Evolutionary conservation across 352 stramenopile genomes (phyloP), one percentile per base, ranked within the genome.

Genomic region (Phytophthora agathidicida): DNA sequence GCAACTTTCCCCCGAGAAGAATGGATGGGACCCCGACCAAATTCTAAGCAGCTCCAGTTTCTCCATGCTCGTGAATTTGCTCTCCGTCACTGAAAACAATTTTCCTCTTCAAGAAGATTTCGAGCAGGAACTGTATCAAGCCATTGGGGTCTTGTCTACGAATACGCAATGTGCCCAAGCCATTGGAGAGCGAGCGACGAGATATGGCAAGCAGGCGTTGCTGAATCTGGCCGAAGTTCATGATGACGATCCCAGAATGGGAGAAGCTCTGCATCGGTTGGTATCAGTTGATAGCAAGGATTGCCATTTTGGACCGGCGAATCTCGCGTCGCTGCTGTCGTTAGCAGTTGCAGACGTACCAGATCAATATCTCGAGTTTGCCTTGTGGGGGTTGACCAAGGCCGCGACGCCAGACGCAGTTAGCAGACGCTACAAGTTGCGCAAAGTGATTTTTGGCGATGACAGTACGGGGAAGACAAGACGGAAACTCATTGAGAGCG

Each of bases 171-270:
- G 83, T 42, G 80, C 77, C 0, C 65, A 61, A 17, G 80, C 59
- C 2, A 90, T 92, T 43, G 80, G 73, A 3, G 72, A 88, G 51
- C 67, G 68, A 16, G 71, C 83, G 8, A 92, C 83, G 1, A 61
- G 80, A 5, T 92, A 90, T 38, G 83, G 83, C 14, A 88, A 88
- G 35, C 79, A 82, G n/a, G 79, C 78, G 30, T 63, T 92, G 33
- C 59, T 89, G 35, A 83, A 89, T 45, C 30, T 92, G 19, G 71
- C 83, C 0, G 57, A 75, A 22, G 17, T 47, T 1, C 80, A 92
- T 57, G 78, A 86, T 0, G 37, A 78, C 3, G 83, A 92, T 57
- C 51, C 79, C 8, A 71, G 83, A 5, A 59, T 92, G 17, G 83
- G 83, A 2, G 55, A 74, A 1, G 83, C 83, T 10, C 65, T 92